phyloP scores from a whole-genome alignment of 345 rosid genomes.

The Anacardium occidentale region DNA sequence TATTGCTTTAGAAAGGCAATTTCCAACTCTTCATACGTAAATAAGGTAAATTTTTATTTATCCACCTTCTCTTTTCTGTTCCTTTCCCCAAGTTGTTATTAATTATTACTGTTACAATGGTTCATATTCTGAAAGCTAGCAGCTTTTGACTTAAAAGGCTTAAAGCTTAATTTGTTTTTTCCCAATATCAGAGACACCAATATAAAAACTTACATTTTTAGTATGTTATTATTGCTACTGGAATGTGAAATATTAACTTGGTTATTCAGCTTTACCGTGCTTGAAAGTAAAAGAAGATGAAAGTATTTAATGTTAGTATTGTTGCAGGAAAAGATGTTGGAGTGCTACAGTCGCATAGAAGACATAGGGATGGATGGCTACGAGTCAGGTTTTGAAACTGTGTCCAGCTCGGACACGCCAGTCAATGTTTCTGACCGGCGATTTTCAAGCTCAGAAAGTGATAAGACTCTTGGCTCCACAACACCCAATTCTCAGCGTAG shows the following conservation, averaged over 20 bases:
- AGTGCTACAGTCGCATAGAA: conserved; percentile 52
- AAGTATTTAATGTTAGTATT: not conserved
- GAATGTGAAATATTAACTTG: too few relatives aligned
- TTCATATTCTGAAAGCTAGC: not conserved
- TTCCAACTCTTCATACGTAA: conserved; percentile 51
- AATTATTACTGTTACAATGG: not conserved
- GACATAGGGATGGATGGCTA: conserved; percentile 34
- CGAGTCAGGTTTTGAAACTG: conserved; percentile 33
- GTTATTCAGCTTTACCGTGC: too few relatives aligned
- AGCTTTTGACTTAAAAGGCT: not conserved
- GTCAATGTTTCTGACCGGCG: conserved; percentile 56
- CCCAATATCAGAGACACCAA: not conserved
- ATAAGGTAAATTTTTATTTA: conserved; percentile 42
- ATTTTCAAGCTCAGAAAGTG: conserved; percentile 49
- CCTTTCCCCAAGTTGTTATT: not conserved
- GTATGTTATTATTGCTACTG: not conserved
- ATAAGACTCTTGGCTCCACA: conserved; percentile 29
- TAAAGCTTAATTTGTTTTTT: not conserved
- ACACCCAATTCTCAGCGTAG: not conserved
- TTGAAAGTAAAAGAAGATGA: too few relatives aligned
- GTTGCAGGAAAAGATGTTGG: conserved; percentile 45
- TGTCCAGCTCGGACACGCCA: conserved; percentile 44
- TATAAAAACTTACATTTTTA: not conserved
- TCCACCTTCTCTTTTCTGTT: not conserved
- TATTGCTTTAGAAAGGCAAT: conserved; percentile 42